Conservation (phyloP, 2,329 filamentous ascomycete species). For the Esteya vermicola region DNA sequence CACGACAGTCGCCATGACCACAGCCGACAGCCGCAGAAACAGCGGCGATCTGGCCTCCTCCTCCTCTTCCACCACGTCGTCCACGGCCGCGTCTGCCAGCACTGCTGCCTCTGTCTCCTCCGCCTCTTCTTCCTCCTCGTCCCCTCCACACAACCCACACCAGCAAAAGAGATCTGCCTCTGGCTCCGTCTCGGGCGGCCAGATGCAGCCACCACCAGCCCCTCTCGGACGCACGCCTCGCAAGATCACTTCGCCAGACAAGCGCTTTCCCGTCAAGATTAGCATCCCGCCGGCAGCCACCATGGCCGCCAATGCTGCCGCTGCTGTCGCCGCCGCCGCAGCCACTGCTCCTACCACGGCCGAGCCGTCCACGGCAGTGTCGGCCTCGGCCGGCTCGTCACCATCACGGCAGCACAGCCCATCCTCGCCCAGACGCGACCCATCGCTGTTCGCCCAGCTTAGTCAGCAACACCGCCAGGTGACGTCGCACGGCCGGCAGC, state of each 20-base stretch:
- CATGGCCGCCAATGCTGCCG: conserved; percentile 3
- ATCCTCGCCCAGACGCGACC: conserved; percentile 3
- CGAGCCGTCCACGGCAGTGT: too few species aligned
- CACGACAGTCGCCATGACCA: not conserved
- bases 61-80: too few species aligned
- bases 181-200: conserved; percentile 3
- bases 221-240: conserved; percentile 26
- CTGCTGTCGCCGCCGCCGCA: conserved; percentile 5
- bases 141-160: not conserved
- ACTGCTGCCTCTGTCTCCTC: too few species aligned
- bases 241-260: conserved; percentile 34
- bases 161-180: too few species aligned
- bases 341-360: not conserved
- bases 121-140: too few species aligned
- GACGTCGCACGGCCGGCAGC: conserved; percentile 20
- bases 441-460: conserved; percentile 7
- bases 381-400: too few species aligned
- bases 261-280: conserved; percentile 47
- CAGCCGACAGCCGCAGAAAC: too few species aligned
- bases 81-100: too few species aligned
- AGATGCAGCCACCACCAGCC: conserved; percentile 17
- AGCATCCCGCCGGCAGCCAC: conserved; percentile 15
- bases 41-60: too few species aligned
- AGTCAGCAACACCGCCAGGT: conserved; percentile 7
- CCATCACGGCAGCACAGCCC: too few species aligned